A percentile compares a stretch with the other conserved stretches of the same genome.
phyloP scores from a whole-genome alignment of 1,284 basidiomycete genomes.

The Melanopsichium pennsylvanicum region DNA sequence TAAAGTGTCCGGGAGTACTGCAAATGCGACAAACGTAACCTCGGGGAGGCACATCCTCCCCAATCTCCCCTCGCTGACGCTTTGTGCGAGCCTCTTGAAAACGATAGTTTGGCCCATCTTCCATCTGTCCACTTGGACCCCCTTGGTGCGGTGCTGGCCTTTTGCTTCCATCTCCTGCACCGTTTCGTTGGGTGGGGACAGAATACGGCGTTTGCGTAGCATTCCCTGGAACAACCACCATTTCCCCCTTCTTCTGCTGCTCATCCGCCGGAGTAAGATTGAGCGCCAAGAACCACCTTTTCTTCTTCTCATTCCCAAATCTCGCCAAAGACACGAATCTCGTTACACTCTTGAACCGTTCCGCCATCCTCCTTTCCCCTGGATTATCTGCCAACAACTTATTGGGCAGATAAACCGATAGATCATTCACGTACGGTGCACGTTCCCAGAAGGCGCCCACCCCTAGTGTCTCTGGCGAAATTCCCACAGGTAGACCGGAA shows the following conservation, averaged over 20 bases:
- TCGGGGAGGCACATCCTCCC: constrained; percentile 35
- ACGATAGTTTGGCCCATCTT: constrained; percentile 31
- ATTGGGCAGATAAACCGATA: constrained; percentile 12
- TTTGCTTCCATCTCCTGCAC: constrained; percentile 1
- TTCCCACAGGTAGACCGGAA: constrained; percentile 21
- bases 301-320: constrained; percentile 56
- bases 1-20: constrained; percentile 40
- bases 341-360: constrained; percentile 32
- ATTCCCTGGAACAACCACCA: constrained; percentile 11
- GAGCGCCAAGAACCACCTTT: constrained; percentile 62
- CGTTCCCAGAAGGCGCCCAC: constrained; percentile 62
- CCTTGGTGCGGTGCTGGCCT: constrained; percentile 1
- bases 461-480: constrained; percentile 12
- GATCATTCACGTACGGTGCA: constrained; percentile 51
- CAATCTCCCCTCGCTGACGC: constrained; percentile 1
- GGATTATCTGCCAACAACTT: background rate
- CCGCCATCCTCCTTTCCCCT: background rate
- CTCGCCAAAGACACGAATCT: constrained; percentile 57
- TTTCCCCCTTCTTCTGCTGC: constrained; percentile 6
- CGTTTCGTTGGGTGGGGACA: background rate
- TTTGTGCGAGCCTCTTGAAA: constrained; percentile 21
- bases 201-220: constrained; percentile 37
- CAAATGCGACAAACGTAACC: constrained; percentile 55
- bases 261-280: constrained; percentile 36
- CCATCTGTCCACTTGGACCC: background rate